A percentile compares a stretch with the other conserved stretches of the same genome.
phyloP scores from a whole-genome alignment of 2,329 filamentous ascomycete genomes.

The Pseudohalonectria lignicola region DNA sequence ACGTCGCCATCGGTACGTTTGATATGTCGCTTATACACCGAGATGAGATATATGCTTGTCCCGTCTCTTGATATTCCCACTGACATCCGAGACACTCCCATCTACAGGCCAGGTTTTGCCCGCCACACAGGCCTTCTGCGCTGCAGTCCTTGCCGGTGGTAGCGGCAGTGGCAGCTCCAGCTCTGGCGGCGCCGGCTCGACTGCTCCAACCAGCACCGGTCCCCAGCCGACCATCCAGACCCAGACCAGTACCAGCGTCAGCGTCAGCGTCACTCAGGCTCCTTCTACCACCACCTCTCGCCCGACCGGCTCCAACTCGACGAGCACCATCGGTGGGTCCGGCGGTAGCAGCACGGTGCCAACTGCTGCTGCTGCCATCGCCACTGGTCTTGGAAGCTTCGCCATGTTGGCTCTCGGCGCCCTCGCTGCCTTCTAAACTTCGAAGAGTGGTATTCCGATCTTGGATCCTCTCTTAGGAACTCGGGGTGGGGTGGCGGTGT shows the following conservation, averaged over 20 bases:
- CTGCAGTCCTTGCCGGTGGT: conserved; percentile 38
- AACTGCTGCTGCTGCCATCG: conserved; percentile 7
- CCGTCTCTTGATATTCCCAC: neutral
- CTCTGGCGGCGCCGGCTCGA: neutral
- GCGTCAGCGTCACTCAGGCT: neutral
- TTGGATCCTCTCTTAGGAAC: too few relatives aligned
- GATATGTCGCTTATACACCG: neutral
- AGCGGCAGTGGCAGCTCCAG: conserved; percentile 14
- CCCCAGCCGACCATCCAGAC: neutral
- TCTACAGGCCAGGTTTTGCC: conserved; percentile 14
- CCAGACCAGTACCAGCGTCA: conserved; percentile 1
- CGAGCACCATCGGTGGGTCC: neutral
- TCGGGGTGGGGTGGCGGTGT: too few relatives aligned
- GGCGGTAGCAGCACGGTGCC: conserved; percentile 1
- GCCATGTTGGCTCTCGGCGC: conserved; percentile 11
- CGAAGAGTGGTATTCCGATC: too few relatives aligned
- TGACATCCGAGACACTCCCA: too few relatives aligned
- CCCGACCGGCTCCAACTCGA: conserved; percentile 2
- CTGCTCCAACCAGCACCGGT: conserved; percentile 1
- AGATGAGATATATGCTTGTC: neutral
- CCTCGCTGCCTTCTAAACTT: conserved; percentile 7
- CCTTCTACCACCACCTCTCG: neutral
- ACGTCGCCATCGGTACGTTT: conserved; percentile 11
- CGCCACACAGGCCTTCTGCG: conserved; percentile 50
- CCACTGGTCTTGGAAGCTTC: conserved; percentile 6